Conservation (phyloP, 768 basidiomycete species). For the Daedaleopsis sinensis region DNA sequence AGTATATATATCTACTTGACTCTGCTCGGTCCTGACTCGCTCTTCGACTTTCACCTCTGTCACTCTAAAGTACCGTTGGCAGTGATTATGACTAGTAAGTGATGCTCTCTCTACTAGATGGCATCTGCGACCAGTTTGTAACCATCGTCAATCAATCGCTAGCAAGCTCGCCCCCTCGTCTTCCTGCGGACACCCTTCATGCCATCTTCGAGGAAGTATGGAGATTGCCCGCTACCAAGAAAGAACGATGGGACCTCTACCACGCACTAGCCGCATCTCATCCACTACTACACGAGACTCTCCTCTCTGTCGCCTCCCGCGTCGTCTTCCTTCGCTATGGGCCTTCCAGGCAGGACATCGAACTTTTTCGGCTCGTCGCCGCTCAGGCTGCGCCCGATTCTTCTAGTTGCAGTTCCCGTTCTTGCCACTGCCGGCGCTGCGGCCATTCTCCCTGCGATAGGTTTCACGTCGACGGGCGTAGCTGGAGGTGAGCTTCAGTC, state of each 20-base stretch:
- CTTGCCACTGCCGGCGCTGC: background rate
- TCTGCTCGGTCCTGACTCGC: too few species aligned
- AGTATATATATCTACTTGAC: too few species aligned
- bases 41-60: too few species aligned
- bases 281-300: background rate
- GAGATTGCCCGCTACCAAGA: background rate
- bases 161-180: background rate
- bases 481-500: background rate
- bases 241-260: background rate
- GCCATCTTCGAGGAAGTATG: background rate
- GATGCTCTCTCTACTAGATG: too few species aligned
- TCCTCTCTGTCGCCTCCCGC: background rate
- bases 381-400: background rate
- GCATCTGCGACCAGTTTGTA: too few species aligned
- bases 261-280: background rate
- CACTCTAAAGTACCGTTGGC: too few species aligned
- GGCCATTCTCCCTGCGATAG: background rate
- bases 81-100: too few species aligned
- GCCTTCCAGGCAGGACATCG: background rate
- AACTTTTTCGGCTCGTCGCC: background rate
- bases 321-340: background rate
- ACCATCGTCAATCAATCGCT: too few species aligned
- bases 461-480: constrained; percentile 2
- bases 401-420: background rate
- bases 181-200: background rate